Conservation (phyloP, 169 alveolate species). For the Eimeria mitis region DNA sequence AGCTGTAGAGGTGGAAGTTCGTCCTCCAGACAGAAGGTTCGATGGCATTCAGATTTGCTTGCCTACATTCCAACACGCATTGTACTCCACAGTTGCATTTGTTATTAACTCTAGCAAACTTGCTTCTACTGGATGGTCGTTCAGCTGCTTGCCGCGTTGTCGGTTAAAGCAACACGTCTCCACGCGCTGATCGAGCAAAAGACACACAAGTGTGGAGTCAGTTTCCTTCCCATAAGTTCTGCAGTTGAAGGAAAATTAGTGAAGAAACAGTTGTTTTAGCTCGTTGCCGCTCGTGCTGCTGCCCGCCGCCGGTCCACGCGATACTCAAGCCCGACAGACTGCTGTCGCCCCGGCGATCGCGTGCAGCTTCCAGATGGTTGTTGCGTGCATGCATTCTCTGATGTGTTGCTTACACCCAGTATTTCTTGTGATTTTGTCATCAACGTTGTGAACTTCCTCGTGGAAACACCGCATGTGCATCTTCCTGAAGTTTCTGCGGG, state of each 20-base stretch:
- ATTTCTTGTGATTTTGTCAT: not conserved
- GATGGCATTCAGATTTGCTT: not conserved
- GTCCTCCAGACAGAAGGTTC: too few species aligned
- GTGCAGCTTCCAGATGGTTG: constrained; percentile 11
- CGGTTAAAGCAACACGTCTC: not conserved
- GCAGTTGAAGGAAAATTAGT: not conserved
- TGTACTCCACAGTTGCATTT: not conserved
- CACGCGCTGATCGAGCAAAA: not conserved
- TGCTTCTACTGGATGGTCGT: not conserved
- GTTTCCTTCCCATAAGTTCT: not conserved
- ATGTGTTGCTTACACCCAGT: not conserved
- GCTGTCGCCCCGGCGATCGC: not conserved
- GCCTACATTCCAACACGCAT: not conserved
- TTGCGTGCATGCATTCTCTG: not conserved
- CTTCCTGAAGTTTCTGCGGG: constrained; percentile 2
- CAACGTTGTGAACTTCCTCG: not conserved
- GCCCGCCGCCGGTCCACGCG: not conserved
- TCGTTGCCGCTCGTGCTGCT: not conserved
- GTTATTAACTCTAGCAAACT: not conserved
- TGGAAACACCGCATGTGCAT: not conserved
- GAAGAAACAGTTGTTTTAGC: not conserved
- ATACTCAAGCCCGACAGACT: not conserved
- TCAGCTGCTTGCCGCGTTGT: not conserved
- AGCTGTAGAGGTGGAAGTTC: too few species aligned
- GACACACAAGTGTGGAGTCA: not conserved